phyloP scores from a whole-genome alignment of 352 stramenopile species.

The Phytophthora palmivora region DNA sequence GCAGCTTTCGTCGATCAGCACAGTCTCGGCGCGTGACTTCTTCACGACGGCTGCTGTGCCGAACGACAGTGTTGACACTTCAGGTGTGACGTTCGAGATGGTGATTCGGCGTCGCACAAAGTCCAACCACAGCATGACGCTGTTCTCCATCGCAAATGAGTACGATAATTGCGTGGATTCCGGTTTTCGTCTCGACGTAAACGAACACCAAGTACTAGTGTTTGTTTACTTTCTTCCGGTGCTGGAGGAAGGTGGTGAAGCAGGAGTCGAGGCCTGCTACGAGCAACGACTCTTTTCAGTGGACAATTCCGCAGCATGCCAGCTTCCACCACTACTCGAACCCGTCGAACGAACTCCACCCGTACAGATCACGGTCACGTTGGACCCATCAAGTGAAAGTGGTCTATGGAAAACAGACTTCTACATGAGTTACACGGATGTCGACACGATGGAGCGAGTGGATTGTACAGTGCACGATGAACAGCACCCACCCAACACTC shows the following conservation, averaged over 20 bases:
- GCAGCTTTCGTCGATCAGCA: conserved; percentile 61
- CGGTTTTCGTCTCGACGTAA: conserved; percentile 76
- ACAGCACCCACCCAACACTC: conserved; percentile 29
- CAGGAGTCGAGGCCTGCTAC: conserved; percentile 52
- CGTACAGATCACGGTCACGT: conserved; percentile 64
- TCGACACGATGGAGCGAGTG: conserved; percentile 46
- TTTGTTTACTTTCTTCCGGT: conserved; percentile 75
- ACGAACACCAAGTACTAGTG: conserved; percentile 54
- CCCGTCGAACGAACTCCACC: conserved; percentile 49
- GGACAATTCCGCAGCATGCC: conserved; percentile 35
- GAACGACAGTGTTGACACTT: conserved; percentile 4
- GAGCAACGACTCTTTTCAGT: conserved; percentile 59
- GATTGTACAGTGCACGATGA: conserved; percentile 48
- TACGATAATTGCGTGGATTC: conserved; percentile 68
- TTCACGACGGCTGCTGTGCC: conserved; percentile 44
- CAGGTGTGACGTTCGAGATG: conserved; percentile 77
- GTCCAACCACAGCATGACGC: conserved; percentile 62
- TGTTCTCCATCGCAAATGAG: conserved; percentile 75
- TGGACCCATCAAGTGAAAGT: conserved; percentile 45
- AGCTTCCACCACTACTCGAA: conserved; percentile 40
- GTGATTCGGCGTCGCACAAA: conserved; percentile 48
- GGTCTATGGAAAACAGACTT: conserved; percentile 50
- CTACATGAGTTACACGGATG: conserved; percentile 64
- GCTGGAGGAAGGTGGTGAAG: conserved; percentile 31
- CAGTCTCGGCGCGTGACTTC: conserved; percentile 59